Evolutionary conservation across 2,329 filamentous ascomycete species (phyloP).

Genomic region (Colletotrichum sp.): DNA sequence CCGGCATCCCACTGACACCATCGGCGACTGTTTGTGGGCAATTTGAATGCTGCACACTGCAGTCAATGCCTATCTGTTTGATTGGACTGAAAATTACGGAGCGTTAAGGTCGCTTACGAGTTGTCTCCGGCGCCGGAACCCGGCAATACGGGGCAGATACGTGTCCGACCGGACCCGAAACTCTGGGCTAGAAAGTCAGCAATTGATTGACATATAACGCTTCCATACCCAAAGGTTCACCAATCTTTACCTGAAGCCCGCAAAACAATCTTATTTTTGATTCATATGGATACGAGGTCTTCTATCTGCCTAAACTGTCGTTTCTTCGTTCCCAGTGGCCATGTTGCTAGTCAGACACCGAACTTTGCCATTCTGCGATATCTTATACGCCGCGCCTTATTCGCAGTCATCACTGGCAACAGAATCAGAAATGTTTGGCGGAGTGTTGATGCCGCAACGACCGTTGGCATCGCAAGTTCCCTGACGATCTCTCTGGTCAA

Average conservation of each 20-base stretch:
- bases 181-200: neutral
- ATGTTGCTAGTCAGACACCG: neutral
- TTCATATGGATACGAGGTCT: neutral
- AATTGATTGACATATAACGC: neutral
- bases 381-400: neutral
- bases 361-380: neutral
- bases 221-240: neutral
- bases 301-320: neutral
- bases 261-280: neutral
- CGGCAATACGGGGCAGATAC: neutral
- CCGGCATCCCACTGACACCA: neutral
- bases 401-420: neutral
- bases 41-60: neutral
- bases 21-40: neutral
- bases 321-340: neutral
- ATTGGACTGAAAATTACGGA: accelerated
- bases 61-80: neutral
- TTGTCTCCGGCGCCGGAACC: neutral
- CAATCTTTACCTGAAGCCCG: neutral
- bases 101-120: neutral
- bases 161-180: neutral
- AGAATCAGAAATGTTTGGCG: neutral
- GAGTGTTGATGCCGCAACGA: neutral
- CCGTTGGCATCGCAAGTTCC: neutral
- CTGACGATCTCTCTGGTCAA: neutral